Base-by-base conservation (phyloP, 2,329 filamentous ascomycete genomes). In the Arthrobotrys entomopaga region DNA sequence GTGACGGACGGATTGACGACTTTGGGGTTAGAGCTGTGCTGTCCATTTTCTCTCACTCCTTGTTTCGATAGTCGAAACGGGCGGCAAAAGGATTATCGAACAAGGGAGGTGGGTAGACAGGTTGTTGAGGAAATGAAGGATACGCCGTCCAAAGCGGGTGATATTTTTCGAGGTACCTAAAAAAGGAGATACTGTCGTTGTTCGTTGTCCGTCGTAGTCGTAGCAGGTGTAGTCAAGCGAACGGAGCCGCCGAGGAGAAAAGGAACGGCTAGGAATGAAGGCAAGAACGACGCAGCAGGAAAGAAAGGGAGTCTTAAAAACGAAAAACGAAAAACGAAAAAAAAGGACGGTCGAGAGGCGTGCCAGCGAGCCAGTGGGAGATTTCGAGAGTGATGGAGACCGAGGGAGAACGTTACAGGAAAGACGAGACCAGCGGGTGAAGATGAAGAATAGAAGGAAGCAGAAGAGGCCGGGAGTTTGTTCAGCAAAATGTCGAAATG, bases 11-110 rank as follows among this genome's bases (percentile, higher is more conserved):
- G 65, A 76, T 65, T 66, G 74, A 50, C 48, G 70, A 74, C 63
- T 74, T 74, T 34, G 70, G 70, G 2, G 70, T 74, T 67, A 74
- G n/a, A 50, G 70, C 63, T 53, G 70, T 67, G 57, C 70, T 74
- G 63, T 74, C 70, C 70, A 74, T 74, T 63, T 61, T 26, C 7
- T 46, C 15, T 15, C 13, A 13, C 42, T 46, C 42, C 29, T n/a
- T 3, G n/a, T 29, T 13, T 16, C 49, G 43, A 52, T 16, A 43
- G 38, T 22, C 13, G 16, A 59, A 50, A 67, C 5, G 42, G 13
- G n/a, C 42, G 42, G 29, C 29, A 7, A 20, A 42, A 20, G 15
- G 15, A 2, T 15, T 11, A 29, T 52, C 40, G 40, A 38, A 53
- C 40, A 29, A 65, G 7, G 20, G 49, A 64, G 34, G 52, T 20